Evolutionary conservation across 2,329 filamentous ascomycete species (phyloP).

Genomic region (Ophiostoma sp.): DNA sequence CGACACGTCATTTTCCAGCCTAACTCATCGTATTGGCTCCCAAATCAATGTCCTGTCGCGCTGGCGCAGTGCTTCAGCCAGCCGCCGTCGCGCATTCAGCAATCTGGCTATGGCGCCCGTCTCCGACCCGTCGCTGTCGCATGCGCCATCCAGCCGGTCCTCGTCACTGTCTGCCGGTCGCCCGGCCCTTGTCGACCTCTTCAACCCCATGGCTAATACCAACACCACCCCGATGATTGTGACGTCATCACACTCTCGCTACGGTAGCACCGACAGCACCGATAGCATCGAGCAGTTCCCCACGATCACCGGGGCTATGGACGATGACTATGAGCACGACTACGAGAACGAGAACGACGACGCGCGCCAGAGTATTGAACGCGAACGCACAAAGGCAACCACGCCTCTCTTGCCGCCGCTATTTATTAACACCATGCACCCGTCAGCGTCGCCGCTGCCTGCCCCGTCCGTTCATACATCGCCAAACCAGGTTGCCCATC

Average conservation of each 20-base stretch:
- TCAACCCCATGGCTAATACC: slow-evolving; percentile 36
- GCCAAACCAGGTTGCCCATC: slow-evolving; percentile 61
- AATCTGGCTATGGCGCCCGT: slow-evolving; percentile 51
- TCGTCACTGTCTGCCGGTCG: slow-evolving; percentile 67
- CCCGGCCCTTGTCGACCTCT: slow-evolving; percentile 36
- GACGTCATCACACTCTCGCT: slow-evolving; percentile 43
- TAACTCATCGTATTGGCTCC: slow-evolving; percentile 61
- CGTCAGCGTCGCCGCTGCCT: slow-evolving; percentile 34
- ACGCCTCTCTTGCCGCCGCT: slow-evolving; percentile 83
- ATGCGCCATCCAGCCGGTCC: slow-evolving; percentile 67
- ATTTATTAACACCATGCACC: slow-evolving; percentile 50
- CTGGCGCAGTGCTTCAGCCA: slow-evolving; percentile 41
- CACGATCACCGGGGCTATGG: slow-evolving; percentile 25
- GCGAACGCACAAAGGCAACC: slow-evolving; percentile 58
- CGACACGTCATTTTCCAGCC: slow-evolving; percentile 56
- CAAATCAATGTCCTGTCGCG: slow-evolving; percentile 51
- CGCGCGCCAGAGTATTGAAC: slow-evolving; percentile 48
- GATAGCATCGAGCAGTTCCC: slow-evolving; percentile 46
- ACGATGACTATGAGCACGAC: slow-evolving; percentile 29
- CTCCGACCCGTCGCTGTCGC: slow-evolving; percentile 69
- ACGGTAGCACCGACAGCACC: slow-evolving; percentile 53
- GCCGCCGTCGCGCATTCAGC: slow-evolving; percentile 42
- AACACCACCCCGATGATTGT: background rate
- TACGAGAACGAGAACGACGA: slow-evolving; percentile 49
- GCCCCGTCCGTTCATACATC: slow-evolving; percentile 59